Base-by-base conservation (phyloP, 805 yeast species). In the Schizosaccharomyces octosporus region DNA sequence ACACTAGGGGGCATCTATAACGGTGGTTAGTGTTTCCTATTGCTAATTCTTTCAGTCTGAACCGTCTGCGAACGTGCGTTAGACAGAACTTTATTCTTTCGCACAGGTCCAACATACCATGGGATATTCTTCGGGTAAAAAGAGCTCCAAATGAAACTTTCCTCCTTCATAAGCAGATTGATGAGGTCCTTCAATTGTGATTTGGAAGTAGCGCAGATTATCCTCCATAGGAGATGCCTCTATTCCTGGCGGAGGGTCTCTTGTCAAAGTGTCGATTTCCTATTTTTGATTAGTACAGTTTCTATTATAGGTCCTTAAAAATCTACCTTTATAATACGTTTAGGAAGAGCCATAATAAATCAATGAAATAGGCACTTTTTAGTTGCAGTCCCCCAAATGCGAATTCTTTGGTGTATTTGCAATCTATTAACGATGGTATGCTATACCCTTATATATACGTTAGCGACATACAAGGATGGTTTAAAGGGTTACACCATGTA, bases 171-270 rank as follows among this genome's bases (percentile, higher is more conserved):
- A 93, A 0, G 98, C 97, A 1, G 95, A 85, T 61, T 84, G 83
- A 39, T 79, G 76, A 9, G 98, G 98, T 0, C 98, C 98, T 63
- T 86, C 87, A 64, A 93, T 84, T 1, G 86, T 81, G 31, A 93
- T 98, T 65, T 87, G 86, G 68, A 93, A 93, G 71, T 90, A 87
- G 66, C 98, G 80, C 65, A 93, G 75, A 71, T 93, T 93, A 65
- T 89, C 96, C 62, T 90, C 97, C 63, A 86, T 94, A 5, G 99
- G 98, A 36, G 76, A 79, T 1, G 97, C 98, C 0, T 83, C 79
- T 67, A 93, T 93, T 1, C 97, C 98, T 3, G 96, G 95, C 1
- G 90, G 97, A 0, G 98, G 97, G 67, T 93, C 99, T 48, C 87
- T 82, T 29, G 84, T 84, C 51, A 93, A 75, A 64, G 96, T 78